Base-by-base conservation (phyloP, 371 early-diverging fungal species). In the Circinella minor region DNA sequence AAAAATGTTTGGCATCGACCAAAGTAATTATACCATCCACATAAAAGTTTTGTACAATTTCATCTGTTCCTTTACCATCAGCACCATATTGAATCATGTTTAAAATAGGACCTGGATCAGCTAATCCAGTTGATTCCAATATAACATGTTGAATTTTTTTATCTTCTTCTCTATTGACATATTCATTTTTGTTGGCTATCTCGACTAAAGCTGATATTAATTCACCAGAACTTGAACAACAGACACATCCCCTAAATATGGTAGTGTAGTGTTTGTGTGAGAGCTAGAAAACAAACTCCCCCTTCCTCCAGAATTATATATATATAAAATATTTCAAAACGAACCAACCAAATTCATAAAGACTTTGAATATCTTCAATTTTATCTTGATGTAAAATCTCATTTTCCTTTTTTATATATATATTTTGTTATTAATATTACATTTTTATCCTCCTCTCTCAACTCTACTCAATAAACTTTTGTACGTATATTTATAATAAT, bases 281-380 rank as follows among this genome's bases (percentile, higher is more conserved):
- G 27, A 27, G 27, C 27, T 2, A 27, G 27, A 27, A 27, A 27
- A 27, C 27, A 27, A 0, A 27, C 27, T 1, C 27, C 0, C 27
- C 13, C 7, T 2, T 1, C 27, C 0, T 2, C 13, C 7, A 65
- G 55, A 17, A 36, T 49, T n/a, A 39, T 47, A 17, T 8, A 13
- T 57, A 48, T 36, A 10, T 6, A 20, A 17, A 36, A 1, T 20
- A 18, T 17, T 14, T 13, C 54, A 3, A 0, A 11, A 18, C 48
- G 18, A 11, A 76, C 77, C 75, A 75, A 36, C 80, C 80, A 55
- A 80, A 80, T 68, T 80, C 80, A 69, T 80, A 80, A 43, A 80
- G 64, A 20, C 68, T 75, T 57, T 80, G 75, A 14, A 80, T 63
- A 36, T 74, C 78, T 59, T 69, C 68, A 2, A 65, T 71, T 27